Evolutionary conservation across 306 rosid genomes (phyloP).

Genomic region (Trifolium pratense): DNA sequence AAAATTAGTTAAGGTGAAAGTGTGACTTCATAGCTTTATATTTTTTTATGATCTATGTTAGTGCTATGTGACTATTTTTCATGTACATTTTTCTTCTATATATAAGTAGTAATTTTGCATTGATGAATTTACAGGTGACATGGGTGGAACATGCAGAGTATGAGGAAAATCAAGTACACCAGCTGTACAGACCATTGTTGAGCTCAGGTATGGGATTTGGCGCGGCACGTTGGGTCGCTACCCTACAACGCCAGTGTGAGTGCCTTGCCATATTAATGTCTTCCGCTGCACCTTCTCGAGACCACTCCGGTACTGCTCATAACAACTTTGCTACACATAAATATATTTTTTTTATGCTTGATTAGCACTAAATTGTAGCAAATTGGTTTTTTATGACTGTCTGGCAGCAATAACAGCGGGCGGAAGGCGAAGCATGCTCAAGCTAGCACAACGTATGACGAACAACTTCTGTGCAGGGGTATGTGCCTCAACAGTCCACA

Average conservation of each 20-base stretch:
- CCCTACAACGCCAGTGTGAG: slow-evolving; percentile 90
- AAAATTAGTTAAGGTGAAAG: neutral
- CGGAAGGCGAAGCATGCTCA: slow-evolving; percentile 92
- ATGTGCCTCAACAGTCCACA: slow-evolving; percentile 88
- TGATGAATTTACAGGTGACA: slow-evolving; percentile 65
- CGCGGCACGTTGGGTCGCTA: slow-evolving; percentile 86
- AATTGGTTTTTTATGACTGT: neutral
- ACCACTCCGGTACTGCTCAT: slow-evolving; percentile 59
- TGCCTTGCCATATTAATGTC: slow-evolving; percentile 92
- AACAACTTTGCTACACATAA: neutral
- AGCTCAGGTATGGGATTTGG: slow-evolving; percentile 95
- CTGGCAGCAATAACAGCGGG: slow-evolving; percentile 59
- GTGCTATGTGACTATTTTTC: neutral
- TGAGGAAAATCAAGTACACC: slow-evolving; percentile 86
- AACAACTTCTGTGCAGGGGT: slow-evolving; percentile 97
- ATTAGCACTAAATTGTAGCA: neutral
- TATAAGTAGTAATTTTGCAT: slow-evolving; percentile 18
- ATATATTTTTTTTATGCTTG: neutral
- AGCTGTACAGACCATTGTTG: slow-evolving; percentile 69
- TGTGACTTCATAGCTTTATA: neutral
- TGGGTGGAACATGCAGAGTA: slow-evolving; percentile 98
- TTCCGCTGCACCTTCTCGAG: slow-evolving; percentile 62
- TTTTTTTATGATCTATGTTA: neutral
- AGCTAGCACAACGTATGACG: slow-evolving; percentile 93
- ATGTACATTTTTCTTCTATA: neutral